These are phyloP conservation scores for Penicillium fuscoglaucum DNA, from an alignment of 2,329 filamentous ascomycete species.

Conservation along the genomic window DNA sequence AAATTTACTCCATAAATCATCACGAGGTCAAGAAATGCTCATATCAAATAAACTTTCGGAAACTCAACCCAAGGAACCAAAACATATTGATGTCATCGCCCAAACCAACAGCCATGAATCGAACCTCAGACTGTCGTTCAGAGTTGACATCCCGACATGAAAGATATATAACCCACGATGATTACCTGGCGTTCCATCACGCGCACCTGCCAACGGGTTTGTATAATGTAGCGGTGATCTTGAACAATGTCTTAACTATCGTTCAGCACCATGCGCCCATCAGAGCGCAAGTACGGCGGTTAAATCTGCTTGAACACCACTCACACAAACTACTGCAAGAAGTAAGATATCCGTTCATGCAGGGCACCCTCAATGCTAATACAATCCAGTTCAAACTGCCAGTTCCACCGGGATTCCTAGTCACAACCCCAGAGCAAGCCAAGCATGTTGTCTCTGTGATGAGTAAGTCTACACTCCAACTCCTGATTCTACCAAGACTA, in stretches of 20 bases:
- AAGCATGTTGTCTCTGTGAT: constrained; percentile 27
- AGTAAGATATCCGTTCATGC: not conserved
- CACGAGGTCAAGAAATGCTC: not conserved
- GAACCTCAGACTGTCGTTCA: not conserved
- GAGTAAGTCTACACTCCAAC: constrained; percentile 13
- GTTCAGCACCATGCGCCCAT: not conserved
- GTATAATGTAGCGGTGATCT: not conserved
- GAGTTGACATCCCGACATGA: not conserved
- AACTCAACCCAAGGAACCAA: not conserved
- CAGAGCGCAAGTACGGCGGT: not conserved
- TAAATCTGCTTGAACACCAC: constrained; percentile 6
- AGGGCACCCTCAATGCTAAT: not conserved
- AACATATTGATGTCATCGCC: constrained; percentile 10
- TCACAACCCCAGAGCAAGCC: constrained; percentile 25
- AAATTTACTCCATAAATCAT: not conserved
- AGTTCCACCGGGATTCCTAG: constrained; percentile 29
- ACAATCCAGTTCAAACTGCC: constrained; percentile 27
- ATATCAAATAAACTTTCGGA: constrained; percentile 6
- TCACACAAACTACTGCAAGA: constrained; percentile 7
- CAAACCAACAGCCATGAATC: not conserved
- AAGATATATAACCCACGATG: not conserved
- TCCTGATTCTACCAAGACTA: not conserved
- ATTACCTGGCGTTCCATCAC: constrained; percentile 4
- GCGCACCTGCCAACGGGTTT: constrained; percentile 1
- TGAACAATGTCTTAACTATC: not conserved